A percentile compares a stretch with the other conserved stretches of the same genome.
These are phyloP conservation scores for Lodderomyces jiufengensis DNA, from an alignment of 1,139 yeast species.

Conservation along the genomic window DNA sequence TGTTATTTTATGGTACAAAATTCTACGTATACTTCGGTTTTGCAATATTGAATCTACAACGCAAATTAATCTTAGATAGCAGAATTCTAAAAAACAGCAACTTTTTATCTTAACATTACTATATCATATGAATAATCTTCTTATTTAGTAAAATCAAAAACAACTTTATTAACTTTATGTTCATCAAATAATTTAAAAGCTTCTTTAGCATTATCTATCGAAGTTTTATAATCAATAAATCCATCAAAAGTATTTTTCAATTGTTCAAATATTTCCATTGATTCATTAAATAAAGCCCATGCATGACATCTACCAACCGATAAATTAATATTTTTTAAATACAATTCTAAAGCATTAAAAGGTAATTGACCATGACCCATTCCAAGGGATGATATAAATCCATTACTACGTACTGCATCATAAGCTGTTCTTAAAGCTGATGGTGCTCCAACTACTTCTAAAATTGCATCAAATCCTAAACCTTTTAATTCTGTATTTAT, in stretches of 20 bases:
- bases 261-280: conserved; percentile 45
- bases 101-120: too few species aligned
- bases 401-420: conserved; percentile 55
- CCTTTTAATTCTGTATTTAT: conserved; percentile 29
- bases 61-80: too few species aligned
- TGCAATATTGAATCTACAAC: too few species aligned
- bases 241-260: conserved; percentile 42
- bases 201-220: conserved; percentile 41
- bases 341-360: conserved; percentile 56
- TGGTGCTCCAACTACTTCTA: conserved; percentile 56
- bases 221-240: conserved; percentile 46
- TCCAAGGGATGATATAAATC: conserved; percentile 57
- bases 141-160: conserved; percentile 30
- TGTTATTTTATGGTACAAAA: too few species aligned
- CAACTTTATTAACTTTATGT: conserved; percentile 55
- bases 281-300: conserved; percentile 53
- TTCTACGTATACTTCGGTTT: too few species aligned
- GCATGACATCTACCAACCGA: conserved; percentile 68
- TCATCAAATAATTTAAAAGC: conserved; percentile 52
- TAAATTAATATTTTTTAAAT: conserved; percentile 52
- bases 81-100: too few species aligned
- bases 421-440: conserved; percentile 50
- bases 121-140: too few species aligned
- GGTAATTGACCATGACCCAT: conserved; percentile 62
- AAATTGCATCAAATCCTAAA: conserved; percentile 52